These are phyloP conservation scores for Fusarium decemcellulare DNA, from an alignment of 2,329 filamentous ascomycete genomes.

Conservation along the genomic window DNA sequence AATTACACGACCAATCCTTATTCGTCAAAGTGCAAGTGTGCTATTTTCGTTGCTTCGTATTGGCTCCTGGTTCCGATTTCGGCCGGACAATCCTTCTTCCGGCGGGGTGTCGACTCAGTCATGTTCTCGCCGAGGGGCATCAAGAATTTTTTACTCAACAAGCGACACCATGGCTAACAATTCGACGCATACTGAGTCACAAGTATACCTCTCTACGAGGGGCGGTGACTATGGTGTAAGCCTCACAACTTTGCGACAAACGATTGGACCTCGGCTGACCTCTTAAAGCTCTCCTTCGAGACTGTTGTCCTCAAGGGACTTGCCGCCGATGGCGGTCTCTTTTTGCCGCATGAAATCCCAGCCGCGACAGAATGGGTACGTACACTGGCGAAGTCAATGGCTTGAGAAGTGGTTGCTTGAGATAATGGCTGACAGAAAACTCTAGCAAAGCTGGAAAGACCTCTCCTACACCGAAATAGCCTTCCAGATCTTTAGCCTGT, in stretches of 20 bases:
- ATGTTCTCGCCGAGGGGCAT: conserved; percentile 36
- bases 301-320: conserved; percentile 89
- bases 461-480: conserved; percentile 87
- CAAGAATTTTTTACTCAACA: conserved; percentile 36
- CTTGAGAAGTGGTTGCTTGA: not conserved
- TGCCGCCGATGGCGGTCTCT: conserved; percentile 86
- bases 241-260: accelerated
- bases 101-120: conserved; percentile 33
- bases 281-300: conserved; percentile 82
- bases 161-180: conserved; percentile 40
- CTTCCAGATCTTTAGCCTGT: conserved; percentile 87
- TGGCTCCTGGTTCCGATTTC: conserved; percentile 26
- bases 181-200: conserved; percentile 43
- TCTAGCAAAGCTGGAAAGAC: conserved; percentile 78
- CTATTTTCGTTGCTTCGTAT: not conserved
- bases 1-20: too few species aligned
- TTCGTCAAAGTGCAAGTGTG: not conserved
- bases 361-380: conserved; percentile 69
- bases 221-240: conserved; percentile 47
- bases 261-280: conserved; percentile 11
- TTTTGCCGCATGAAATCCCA: conserved; percentile 86
- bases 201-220: conserved; percentile 46
- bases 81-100: conserved; percentile 39
- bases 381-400: conserved; percentile 49
- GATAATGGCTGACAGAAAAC: conserved; percentile 10